Percentiles rank a stretch among this genome's conserved stretches.
phyloP scores from a whole-genome alignment of 352 stramenopile species.

The Phytophthora syringae region DNA sequence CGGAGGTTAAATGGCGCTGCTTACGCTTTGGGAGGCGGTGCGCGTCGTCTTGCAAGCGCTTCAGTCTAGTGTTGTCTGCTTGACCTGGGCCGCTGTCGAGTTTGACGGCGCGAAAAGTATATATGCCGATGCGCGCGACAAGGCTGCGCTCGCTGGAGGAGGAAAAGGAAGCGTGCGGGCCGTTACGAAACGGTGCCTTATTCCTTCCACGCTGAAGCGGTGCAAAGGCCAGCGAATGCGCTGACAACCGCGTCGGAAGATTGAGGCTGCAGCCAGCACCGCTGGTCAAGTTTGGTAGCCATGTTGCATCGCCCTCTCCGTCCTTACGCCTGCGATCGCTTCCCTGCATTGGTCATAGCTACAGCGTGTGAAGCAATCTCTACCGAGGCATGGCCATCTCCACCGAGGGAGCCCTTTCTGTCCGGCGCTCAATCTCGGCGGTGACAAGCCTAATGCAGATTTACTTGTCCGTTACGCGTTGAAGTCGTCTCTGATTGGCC shows the following conservation, averaged over 20 bases:
- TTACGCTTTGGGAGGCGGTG: too few species aligned
- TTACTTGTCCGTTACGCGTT: slow-evolving; percentile 19
- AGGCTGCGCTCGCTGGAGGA: slow-evolving; percentile 10
- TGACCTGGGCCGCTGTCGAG: slow-evolving; percentile 1
- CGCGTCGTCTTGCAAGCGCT: neutral
- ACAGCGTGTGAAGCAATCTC: too few species aligned
- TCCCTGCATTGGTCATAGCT: too few species aligned
- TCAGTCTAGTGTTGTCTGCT: too few species aligned
- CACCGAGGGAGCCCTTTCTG: neutral
- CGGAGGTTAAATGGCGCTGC: neutral
- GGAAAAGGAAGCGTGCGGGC: slow-evolving; percentile 8
- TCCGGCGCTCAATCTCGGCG: too few species aligned
- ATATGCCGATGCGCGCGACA: slow-evolving; percentile 10
- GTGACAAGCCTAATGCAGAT: too few species aligned
- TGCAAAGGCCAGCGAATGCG: neutral
- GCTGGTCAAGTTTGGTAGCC: too few species aligned
- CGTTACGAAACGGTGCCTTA: slow-evolving; percentile 29
- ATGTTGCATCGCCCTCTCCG: too few species aligned
- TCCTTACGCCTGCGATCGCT: too few species aligned
- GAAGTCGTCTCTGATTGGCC: slow-evolving; percentile 30
- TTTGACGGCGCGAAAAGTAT: slow-evolving; percentile 32
- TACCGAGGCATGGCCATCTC: too few species aligned
- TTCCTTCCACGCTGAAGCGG: slow-evolving; percentile 23
- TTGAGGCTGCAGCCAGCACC: slow-evolving; percentile 1
- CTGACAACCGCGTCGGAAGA: slow-evolving; percentile 24